Percentiles rank a stretch among this genome's conserved stretches.
These are phyloP conservation scores for Epicoccum nigrum DNA, from an alignment of 2,329 filamentous ascomycete genomes.

Conservation along the genomic window DNA sequence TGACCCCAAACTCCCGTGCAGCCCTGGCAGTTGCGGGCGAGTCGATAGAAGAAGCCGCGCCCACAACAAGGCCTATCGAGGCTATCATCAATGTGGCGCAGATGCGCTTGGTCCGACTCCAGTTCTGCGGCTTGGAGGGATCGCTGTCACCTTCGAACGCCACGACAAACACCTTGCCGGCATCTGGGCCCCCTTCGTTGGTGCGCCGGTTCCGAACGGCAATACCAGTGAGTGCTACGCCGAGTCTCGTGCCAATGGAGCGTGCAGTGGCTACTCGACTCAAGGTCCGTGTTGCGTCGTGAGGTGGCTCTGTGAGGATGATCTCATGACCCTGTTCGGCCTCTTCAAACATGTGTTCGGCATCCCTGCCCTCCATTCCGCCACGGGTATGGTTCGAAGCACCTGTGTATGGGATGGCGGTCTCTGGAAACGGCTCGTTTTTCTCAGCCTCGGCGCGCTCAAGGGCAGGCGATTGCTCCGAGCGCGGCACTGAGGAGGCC, in stretches of 20 bases:
- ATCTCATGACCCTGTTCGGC: background rate
- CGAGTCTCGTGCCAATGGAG: conserved; percentile 42
- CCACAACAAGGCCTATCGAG: conserved; percentile 56
- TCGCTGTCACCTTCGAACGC: conserved; percentile 46
- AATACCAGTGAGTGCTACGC: conserved; percentile 45
- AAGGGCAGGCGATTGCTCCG: background rate
- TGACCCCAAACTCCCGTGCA: conserved; percentile 53
- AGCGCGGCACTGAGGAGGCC: background rate
- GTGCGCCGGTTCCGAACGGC: conserved; percentile 44
- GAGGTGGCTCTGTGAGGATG: background rate
- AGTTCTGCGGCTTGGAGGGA: conserved; percentile 48
- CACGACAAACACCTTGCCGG: conserved; percentile 49
- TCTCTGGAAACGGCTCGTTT: background rate
- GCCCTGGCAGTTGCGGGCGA: conserved; percentile 58
- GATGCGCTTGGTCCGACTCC: conserved; percentile 37
- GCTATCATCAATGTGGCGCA: conserved; percentile 45
- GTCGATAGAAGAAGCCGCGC: conserved; percentile 60
- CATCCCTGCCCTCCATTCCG: background rate
- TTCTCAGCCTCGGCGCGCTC: background rate
- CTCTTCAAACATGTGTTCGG: background rate
- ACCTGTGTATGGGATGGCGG: background rate
- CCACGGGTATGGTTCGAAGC: background rate
- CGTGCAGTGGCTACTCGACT: conserved; percentile 30
- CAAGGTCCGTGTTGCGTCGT: background rate
- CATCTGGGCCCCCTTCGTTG: conserved; percentile 38